A percentile compares a stretch with the other conserved stretches of the same genome.
phyloP scores from a whole-genome alignment of 2,329 filamentous ascomycete species.

The Fusarium phyllophilum region DNA sequence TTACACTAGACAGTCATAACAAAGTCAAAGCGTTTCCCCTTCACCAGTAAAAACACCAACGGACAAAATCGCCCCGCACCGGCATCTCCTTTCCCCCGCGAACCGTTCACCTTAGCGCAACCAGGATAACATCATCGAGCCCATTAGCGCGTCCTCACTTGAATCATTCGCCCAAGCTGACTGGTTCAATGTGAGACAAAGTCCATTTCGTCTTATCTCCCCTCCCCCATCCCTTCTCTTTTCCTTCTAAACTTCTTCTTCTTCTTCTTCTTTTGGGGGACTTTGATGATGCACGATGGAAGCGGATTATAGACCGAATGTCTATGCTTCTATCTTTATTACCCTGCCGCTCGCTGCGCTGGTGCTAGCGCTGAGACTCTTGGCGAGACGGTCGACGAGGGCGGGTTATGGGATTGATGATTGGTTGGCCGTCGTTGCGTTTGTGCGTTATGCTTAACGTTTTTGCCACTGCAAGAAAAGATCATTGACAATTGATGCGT shows the following conservation, averaged over 20 bases:
- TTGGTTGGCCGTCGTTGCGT: constrained; percentile 30
- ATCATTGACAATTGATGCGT: background rate
- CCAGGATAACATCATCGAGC: background rate
- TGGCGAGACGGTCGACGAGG: constrained; percentile 29
- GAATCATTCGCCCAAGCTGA: background rate
- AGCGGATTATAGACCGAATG: constrained; percentile 17
- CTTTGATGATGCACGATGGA: constrained; percentile 21
- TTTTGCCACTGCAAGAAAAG: background rate
- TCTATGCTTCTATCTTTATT: constrained; percentile 29
- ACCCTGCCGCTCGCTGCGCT: constrained; percentile 30
- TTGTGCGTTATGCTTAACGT: constrained; percentile 7
- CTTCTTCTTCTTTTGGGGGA: background rate
- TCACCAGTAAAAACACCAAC: background rate
- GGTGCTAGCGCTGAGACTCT: constrained; percentile 27
- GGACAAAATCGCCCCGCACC: background rate
- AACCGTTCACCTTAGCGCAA: background rate
- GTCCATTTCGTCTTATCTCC: background rate
- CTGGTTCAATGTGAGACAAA: constrained; percentile 14
- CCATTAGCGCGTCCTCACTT: background rate
- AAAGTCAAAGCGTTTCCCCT: background rate
- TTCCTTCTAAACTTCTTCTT: constrained; percentile 11
- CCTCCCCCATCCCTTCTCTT: background rate
- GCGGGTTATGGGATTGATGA: constrained; percentile 35
- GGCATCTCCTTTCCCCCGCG: background rate
- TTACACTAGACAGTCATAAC: background rate